phyloP scores from a whole-genome alignment of 106 monocot species.

The Apostasia ramifera region DNA sequence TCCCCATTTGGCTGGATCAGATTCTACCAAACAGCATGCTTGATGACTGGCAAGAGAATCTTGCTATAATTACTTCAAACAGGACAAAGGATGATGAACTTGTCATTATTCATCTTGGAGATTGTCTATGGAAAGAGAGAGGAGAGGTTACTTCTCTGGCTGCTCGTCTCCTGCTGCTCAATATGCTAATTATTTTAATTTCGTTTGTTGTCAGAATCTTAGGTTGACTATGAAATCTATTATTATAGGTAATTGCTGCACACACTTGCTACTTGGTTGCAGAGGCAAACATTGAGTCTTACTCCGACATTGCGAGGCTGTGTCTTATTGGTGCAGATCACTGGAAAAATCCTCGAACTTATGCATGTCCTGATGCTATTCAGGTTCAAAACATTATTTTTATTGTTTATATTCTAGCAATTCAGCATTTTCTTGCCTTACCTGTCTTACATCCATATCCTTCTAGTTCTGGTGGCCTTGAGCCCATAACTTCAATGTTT shows the following conservation, averaged over 20 bases:
- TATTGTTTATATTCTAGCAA: too few species aligned
- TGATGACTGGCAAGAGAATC: slow-evolving; percentile 94
- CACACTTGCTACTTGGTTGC: slow-evolving; percentile 93
- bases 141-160: slow-evolving; percentile 53
- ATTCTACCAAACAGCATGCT: slow-evolving; percentile 52
- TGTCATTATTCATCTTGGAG: slow-evolving; percentile 91
- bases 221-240: not conserved
- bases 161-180: not conserved
- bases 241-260: slow-evolving; percentile 74
- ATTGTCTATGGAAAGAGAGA: slow-evolving; percentile 92
- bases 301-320: slow-evolving; percentile 73
- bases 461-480: too few species aligned
- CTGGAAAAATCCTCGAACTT: slow-evolving; percentile 88
- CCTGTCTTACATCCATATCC: too few species aligned
- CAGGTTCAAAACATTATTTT: slow-evolving; percentile 41
- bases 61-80: slow-evolving; percentile 89
- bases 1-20: slow-evolving; percentile 17
- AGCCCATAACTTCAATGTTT: too few species aligned
- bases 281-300: slow-evolving; percentile 79
- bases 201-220: not conserved
- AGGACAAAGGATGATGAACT: slow-evolving; percentile 92
- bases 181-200: not conserved
- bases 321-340: slow-evolving; percentile 97
- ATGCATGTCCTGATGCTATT: slow-evolving; percentile 82
- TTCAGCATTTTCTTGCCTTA: too few species aligned